Base-by-base conservation (phyloP, 108 stramenopile genomes). In the Skeletonema potamos region DNA sequence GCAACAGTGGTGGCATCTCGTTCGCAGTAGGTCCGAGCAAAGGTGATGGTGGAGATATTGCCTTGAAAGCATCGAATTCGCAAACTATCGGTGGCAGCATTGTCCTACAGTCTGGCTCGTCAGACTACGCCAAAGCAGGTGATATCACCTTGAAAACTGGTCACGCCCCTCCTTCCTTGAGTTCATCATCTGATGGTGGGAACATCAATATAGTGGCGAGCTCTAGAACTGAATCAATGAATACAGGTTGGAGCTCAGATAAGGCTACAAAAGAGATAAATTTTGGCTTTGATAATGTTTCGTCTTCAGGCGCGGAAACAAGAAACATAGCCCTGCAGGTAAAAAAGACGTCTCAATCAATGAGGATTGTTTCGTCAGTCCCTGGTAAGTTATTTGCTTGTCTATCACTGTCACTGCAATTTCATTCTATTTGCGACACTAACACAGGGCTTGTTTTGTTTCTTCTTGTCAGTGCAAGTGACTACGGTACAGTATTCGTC, bases 401-500 rank as follows among this genome's bases (percentile, higher is more conserved):
- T 24, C 5, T 24, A 51, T 51, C 22, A 22, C 22, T 51, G 15
- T 0, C 22, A 22, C 4, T 51, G 0, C 18, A 20, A 41, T 17
- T 20, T 34, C n/a, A n/a, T 54, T 12, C 20, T 20, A 15, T 26
- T 27, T 22, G 13, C 56, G n/a, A 37, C 3, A 17, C 46, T 44
- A 10, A 63, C 27, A 10, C 33, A 20, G 17, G 8, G 0, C 27
- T n/a, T 7, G 0, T 8, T 68, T 17, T 13, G 58, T n/a, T 72
- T 70, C 15, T 62, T 30, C 41, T 64, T 76, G 3, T 81, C 84
- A 32, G n/a, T 85, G 48, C 81, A 82, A 69, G 83, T 77, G 1
- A 81, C 83, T 15, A 66, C 79, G 15, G 48, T 84, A 24, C 71
- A 81, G 9, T 81, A 73, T 54, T 77, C 91, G 6, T 92, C 91